Evolutionary conservation across 768 basidiomycete genomes (phyloP), one percentile per base, ranked within the genome.

Genomic region (Kondoa malvinella): DNA sequence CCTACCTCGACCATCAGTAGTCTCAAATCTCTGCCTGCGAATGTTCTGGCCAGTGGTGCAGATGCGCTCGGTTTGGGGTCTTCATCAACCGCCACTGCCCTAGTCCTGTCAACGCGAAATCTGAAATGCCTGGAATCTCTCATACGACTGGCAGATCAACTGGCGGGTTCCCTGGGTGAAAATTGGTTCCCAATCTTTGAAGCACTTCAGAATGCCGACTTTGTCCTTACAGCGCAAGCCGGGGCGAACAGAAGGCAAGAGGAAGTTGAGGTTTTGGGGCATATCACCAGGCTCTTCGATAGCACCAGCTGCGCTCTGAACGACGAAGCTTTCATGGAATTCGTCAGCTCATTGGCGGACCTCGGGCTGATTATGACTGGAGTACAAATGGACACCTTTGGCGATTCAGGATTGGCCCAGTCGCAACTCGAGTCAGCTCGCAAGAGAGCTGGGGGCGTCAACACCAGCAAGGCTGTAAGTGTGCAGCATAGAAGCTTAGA

Each of bases 181-280:
- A 89, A 87, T 69, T 97, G 94, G 94, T 94, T 89, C 76, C 82
- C 86, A 58, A 83, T 96, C 8, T 80, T 97, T 65, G 92, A 96
- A 74, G 85, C 87, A 0, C 78, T 97, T 27, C 94, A 96, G 78
- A 96, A 92, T 71, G 92, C 94, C 4, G 92, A 94, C 73, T 91
- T 91, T 73, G 88, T 99, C 25, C 80, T 97, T 25, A 68, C 71
- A 1, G 57, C 74, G 1, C 69, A 66, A 3, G 61, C 69, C 0
- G 63, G 66, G 26, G 27, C 29, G 31, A 72, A 65, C 69, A 63
- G 31, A 33, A 30, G 33, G 61, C 61, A 63, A 27, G 88, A 92
- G 67, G 77, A 84, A 0, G 89, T 92, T 15, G 85, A 83, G 0
- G 81, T 94, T 67, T 84, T 85, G 69, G 76, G 76, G 3, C 82